These are phyloP conservation scores for Colletotrichum brevisporum DNA, from an alignment of 2,329 filamentous ascomycete genomes.

Conservation along the genomic window DNA sequence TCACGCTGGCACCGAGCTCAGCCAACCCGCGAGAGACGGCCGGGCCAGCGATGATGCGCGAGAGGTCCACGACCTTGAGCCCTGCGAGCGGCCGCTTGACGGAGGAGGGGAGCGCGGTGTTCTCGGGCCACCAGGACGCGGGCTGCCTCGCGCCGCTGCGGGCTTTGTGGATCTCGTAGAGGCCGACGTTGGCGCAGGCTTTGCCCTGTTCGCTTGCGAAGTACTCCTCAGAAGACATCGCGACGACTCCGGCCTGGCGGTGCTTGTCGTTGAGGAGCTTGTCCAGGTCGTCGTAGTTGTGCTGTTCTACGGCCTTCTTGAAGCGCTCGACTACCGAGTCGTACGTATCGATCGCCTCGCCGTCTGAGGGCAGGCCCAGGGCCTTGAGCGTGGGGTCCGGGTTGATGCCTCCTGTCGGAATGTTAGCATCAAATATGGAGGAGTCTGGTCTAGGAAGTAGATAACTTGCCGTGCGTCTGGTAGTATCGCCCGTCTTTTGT, in stretches of 20 bases:
- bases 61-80: conserved; percentile 63
- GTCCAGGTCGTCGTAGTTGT: conserved; percentile 44
- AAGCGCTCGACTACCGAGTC: conserved; percentile 40
- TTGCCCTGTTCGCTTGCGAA: conserved; percentile 46
- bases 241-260: conserved; percentile 47
- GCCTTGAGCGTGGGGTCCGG: conserved; percentile 40
- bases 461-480: conserved; percentile 42
- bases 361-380: conserved; percentile 40
- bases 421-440: background rate
- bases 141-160: conserved; percentile 44
- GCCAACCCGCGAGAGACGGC: conserved; percentile 58
- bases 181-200: conserved; percentile 41
- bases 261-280: conserved; percentile 42
- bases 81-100: conserved; percentile 59
- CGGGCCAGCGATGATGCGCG: conserved; percentile 63
- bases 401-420: conserved; percentile 37
- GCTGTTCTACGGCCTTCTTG: conserved; percentile 39
- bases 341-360: conserved; percentile 44
- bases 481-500: conserved; percentile 45
- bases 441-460: rapidly evolving
- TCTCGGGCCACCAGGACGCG: conserved; percentile 59
- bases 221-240: conserved; percentile 46
- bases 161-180: conserved; percentile 45
- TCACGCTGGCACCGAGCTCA: conserved; percentile 61
- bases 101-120: conserved; percentile 45